Evolutionary conservation across 1,139 yeast genomes (phyloP), one percentile per base, ranked within the genome.

Genomic region (Suhomyces bribrorum): DNA sequence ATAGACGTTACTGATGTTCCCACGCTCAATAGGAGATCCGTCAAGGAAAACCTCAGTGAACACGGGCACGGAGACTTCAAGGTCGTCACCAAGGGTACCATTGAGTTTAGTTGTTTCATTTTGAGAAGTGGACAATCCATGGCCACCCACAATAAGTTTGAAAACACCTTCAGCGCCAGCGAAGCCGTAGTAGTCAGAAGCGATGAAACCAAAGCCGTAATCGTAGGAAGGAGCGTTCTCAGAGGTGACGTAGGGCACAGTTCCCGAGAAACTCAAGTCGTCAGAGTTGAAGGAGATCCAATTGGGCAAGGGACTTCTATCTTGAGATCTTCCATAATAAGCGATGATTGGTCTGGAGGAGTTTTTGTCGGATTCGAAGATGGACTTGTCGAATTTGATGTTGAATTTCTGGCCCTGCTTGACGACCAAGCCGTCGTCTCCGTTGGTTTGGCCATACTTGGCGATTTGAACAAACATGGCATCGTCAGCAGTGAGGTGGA

Each of bases 251-350:
- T 84, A 68, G 4, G 99, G 99, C 0, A 96, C 92, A 2, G 83
- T 81, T 28, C 99, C 99, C 28, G 80, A 71, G 58, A 89, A 90
- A n/a, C 85, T 74, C 46, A 86, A 63, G 38, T 66, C 69, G 29
- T 69, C 65, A 7, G 81, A 58, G 54, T 86, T 79, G 56, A 90
- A 92, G 40, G 64, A 60, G 37, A 89, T 67, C 98, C 98, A 92
- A 53, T 79, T 83, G 17, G 99, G 98, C 38, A 92, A 72, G 2
- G 98, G 94, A 1, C 96, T 77, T 56, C 92, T 79, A 56, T 87
- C 87, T 14, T 73, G 67, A 14, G 92, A 79, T 47, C 86, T 76
- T n/a, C 96, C 96, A 54, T 86, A 86, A 63, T 84, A 88, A n/a
- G 83, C 82, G 15, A 75, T 64, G 24, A 83, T 77, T 9, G 69